A percentile compares a stretch with the other conserved stretches of the same genome.
Evolutionary conservation across 768 basidiomycete genomes (phyloP).

Genomic region (Glaciozyma martinii): DNA sequence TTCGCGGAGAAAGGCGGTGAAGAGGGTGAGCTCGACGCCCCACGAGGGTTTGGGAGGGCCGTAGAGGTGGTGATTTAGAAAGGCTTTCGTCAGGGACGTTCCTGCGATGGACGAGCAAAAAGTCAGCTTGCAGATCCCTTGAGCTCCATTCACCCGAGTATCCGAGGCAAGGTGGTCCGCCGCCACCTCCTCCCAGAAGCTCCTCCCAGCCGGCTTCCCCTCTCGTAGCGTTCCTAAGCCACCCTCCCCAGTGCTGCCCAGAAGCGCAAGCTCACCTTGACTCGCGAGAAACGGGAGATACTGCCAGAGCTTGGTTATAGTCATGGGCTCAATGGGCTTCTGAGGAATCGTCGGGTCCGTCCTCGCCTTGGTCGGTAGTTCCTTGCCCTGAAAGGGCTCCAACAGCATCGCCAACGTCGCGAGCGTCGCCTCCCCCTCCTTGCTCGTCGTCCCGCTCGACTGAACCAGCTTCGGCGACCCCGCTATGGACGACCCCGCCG

Average conservation of each 20-base stretch:
- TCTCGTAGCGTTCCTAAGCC: background rate
- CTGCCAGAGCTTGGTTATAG: slow-evolving; percentile 21
- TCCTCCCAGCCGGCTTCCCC: background rate
- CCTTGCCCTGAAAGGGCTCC: slow-evolving; percentile 19
- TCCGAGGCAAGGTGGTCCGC: background rate
- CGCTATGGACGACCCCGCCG: too few relatives aligned
- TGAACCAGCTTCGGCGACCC: background rate
- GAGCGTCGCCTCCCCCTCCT: background rate
- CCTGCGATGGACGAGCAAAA: slow-evolving; percentile 35
- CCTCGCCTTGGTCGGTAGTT: slow-evolving; percentile 18
- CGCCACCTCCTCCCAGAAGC: too few relatives aligned
- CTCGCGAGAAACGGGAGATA: slow-evolving; percentile 32
- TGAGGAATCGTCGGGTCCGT: slow-evolving; percentile 20
- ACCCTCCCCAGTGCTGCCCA: background rate
- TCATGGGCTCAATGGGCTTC: slow-evolving; percentile 3
- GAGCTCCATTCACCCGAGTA: background rate
- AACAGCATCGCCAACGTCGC: slow-evolving; percentile 6
- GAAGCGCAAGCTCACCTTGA: slow-evolving; percentile 25
- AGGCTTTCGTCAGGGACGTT: slow-evolving; percentile 52
- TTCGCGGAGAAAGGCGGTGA: slow-evolving; percentile 63
- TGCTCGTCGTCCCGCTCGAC: background rate
- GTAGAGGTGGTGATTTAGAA: slow-evolving; percentile 68
- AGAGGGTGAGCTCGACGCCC: slow-evolving; percentile 89
- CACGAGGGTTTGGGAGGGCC: slow-evolving; percentile 84
- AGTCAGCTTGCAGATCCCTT: background rate